Conservation (phyloP, 2,329 filamentous ascomycete genomes). For the Spiromastix sp. region DNA sequence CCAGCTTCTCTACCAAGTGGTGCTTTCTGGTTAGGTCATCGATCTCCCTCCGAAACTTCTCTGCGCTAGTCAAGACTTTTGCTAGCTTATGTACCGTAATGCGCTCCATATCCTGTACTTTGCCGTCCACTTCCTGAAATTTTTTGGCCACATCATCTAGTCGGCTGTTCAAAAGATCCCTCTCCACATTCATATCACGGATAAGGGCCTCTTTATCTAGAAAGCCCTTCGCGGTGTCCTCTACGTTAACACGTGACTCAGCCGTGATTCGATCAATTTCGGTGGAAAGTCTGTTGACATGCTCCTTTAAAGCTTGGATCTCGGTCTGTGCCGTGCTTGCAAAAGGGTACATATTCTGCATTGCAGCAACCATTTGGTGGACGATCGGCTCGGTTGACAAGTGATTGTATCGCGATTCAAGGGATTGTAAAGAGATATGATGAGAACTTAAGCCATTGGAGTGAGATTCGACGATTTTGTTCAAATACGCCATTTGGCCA, state of each 20-base stretch:
- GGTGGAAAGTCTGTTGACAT: constrained; percentile 8
- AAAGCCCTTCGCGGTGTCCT: constrained; percentile 1
- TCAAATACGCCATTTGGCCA: too few relatives aligned
- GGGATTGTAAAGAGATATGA: constrained; percentile 19
- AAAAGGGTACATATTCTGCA: constrained; percentile 28
- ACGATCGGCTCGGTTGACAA: constrained; percentile 31
- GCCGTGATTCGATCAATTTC: too few relatives aligned
- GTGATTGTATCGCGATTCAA: constrained; percentile 43
- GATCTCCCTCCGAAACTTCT: neutral
- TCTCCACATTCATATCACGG: constrained; percentile 10
- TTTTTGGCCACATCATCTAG: too few relatives aligned
- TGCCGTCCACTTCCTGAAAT: constrained; percentile 5
- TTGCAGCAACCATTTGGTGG: constrained; percentile 22
- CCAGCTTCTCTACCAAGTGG: too few relatives aligned
- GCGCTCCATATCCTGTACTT: constrained; percentile 1
- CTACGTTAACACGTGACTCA: constrained; percentile 6
- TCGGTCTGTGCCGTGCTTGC: constrained; percentile 15
- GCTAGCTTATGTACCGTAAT: constrained; percentile 4
- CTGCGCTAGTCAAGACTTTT: neutral
- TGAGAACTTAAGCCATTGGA: too few relatives aligned
- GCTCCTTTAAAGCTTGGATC: constrained; percentile 11
- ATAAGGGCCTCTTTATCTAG: constrained; percentile 4
- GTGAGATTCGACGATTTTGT: too few relatives aligned
- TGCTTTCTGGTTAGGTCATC: too few relatives aligned
- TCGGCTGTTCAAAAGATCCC: constrained; percentile 10